Evolutionary conservation across 352 stramenopile species (phyloP).

Genomic region (Peronospora belbahrii): DNA sequence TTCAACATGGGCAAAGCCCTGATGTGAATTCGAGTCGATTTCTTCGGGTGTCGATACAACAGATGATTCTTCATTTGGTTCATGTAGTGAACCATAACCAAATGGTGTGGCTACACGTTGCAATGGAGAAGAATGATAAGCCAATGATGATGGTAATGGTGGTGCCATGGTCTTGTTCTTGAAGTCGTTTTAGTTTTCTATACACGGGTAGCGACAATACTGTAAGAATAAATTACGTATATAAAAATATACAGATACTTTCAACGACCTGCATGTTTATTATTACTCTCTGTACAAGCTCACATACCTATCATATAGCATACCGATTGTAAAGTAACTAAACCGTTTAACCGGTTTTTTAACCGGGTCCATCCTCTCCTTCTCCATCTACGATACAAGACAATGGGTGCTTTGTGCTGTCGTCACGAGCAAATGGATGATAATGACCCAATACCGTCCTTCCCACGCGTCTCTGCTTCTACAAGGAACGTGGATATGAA

Average conservation of each 20-base stretch:
- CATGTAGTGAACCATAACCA: conserved; percentile 49
- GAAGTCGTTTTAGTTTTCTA: conserved; percentile 5
- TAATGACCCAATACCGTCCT: conserved; percentile 51
- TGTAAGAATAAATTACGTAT: too few species aligned
- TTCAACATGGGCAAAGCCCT: conserved; percentile 51
- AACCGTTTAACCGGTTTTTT: conserved; percentile 1
- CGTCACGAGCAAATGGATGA: conserved; percentile 58
- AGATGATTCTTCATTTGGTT: conserved; percentile 15
- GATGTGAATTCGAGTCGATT: conserved; percentile 2
- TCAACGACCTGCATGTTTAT: too few species aligned
- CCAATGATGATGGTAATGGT: too few species aligned
- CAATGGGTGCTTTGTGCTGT: conserved; percentile 68
- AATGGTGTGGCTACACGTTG: conserved; percentile 55
- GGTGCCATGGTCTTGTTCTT: conserved; percentile 19
- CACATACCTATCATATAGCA: too few species aligned
- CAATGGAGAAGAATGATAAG: conserved; percentile 10
- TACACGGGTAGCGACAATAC: too few species aligned
- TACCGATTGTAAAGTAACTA: conserved; percentile 14
- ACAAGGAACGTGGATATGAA: conserved; percentile 21
- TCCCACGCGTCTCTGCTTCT: conserved; percentile 14
- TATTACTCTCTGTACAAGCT: too few species aligned
- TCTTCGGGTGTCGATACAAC: conserved; percentile 7
- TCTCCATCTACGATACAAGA: too few species aligned
- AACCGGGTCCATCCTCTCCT: conserved; percentile 7
- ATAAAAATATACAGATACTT: too few species aligned